Evolutionary conservation across 106 monocot species (phyloP).

Genomic region (Cymbidium sinense): DNA sequence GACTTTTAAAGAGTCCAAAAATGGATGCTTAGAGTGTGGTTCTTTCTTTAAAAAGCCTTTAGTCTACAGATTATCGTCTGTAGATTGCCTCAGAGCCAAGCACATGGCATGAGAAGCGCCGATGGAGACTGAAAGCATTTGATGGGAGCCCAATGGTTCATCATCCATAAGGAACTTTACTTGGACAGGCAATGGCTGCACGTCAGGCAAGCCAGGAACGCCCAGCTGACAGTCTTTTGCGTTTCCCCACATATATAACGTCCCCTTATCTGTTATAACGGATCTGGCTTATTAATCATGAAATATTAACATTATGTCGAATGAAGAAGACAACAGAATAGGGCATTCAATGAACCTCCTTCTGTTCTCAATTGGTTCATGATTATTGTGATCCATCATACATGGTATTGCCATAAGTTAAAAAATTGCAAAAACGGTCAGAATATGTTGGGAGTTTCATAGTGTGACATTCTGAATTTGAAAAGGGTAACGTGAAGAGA

Average conservation of each 20-base stretch:
- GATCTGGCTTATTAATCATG: too few species aligned
- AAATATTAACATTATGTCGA: too few species aligned
- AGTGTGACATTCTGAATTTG: too few species aligned
- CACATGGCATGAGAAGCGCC: conserved; percentile 95
- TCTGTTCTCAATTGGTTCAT: too few species aligned
- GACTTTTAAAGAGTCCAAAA: background rate
- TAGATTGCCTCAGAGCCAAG: conserved; percentile 43
- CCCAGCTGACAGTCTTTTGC: conserved; percentile 85
- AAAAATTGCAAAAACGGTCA: too few species aligned
- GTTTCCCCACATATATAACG: conserved; percentile 95
- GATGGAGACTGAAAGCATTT: conserved; percentile 64
- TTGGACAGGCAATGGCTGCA: conserved; percentile 61
- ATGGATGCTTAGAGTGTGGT: background rate
- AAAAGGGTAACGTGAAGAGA: too few species aligned
- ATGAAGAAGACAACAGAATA: too few species aligned
- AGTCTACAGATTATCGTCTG: background rate
- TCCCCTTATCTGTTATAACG: conserved; percentile 53
- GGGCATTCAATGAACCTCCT: too few species aligned
- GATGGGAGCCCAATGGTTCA: conserved; percentile 54
- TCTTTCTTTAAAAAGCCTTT: background rate
- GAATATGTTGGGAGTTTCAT: too few species aligned
- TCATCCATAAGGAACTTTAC: conserved; percentile 79
- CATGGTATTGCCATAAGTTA: too few species aligned
- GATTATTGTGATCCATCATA: too few species aligned
- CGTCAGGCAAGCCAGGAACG: conserved; percentile 64